A percentile compares a stretch with the other conserved stretches of the same genome.
These are phyloP conservation scores for Eutypa lata DNA, from an alignment of 2,329 filamentous ascomycete species.

Conservation along the genomic window DNA sequence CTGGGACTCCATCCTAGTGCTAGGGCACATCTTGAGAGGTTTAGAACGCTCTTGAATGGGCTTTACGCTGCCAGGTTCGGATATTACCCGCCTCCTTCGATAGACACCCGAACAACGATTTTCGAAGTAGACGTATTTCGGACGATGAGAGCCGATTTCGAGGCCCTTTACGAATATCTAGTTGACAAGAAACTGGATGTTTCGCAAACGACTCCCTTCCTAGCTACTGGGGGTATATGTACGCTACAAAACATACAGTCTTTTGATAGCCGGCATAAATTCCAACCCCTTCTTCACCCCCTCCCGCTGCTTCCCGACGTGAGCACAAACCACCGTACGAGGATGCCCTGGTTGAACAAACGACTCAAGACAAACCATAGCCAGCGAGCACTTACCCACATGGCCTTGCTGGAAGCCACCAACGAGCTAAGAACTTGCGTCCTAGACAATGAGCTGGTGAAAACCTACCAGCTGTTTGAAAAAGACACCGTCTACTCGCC, in stretches of 20 bases:
- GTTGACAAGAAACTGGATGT: slow-evolving; percentile 58
- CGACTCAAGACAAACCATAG: slow-evolving; percentile 44
- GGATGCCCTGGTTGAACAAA: slow-evolving; percentile 39
- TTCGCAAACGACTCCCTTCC: slow-evolving; percentile 46
- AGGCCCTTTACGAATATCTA: slow-evolving; percentile 66
- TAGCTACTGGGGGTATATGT: slow-evolving; percentile 65
- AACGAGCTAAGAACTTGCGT: slow-evolving; percentile 39
- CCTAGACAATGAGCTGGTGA: slow-evolving; percentile 55
- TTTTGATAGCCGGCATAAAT: slow-evolving; percentile 62
- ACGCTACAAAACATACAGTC: slow-evolving; percentile 64
- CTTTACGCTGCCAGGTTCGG: slow-evolving; percentile 68
- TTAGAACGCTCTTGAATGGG: slow-evolving; percentile 64
- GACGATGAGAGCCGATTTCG: slow-evolving; percentile 67
- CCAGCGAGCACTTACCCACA: slow-evolving; percentile 46
- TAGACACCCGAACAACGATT: slow-evolving; percentile 37
- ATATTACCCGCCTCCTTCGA: slow-evolving; percentile 63
- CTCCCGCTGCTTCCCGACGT: slow-evolving; percentile 63
- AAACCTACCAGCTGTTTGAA: slow-evolving; percentile 69
- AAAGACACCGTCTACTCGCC: slow-evolving; percentile 49
- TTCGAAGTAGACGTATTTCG: slow-evolving; percentile 59
- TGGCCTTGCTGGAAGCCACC: slow-evolving; percentile 50
- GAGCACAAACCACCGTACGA: slow-evolving; percentile 18
- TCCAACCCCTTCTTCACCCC: slow-evolving; percentile 58
- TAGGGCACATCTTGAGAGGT: slow-evolving; percentile 67
- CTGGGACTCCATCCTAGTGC: slow-evolving; percentile 62